Base-by-base conservation (phyloP, 2,329 filamentous ascomycete species). In the Fusarium sp. region DNA sequence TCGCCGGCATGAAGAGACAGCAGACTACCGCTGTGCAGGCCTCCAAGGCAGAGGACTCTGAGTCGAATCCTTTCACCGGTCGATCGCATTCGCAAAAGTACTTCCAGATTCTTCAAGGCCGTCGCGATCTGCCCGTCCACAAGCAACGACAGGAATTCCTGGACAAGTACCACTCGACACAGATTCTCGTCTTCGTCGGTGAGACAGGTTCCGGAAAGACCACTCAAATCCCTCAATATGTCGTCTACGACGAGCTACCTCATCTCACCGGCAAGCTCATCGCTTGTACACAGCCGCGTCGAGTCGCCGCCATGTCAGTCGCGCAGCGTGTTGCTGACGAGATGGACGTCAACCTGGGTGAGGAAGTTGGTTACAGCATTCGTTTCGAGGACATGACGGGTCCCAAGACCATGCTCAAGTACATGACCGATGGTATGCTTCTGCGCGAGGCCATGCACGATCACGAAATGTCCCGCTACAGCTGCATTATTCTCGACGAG, bases 351-450 rank as follows among this genome's bases (percentile, higher is more conserved):
- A 89, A 87, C 61, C 86, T 99, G 25, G 96, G 96, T 61, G 90
- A 97, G 71, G 95, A 98, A 81, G 94, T 99, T 55, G 96, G 96
- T 80, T 99, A 98, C 83, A 98, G 93, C 79, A 98, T 99, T 78
- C 93, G 96, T 84, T 99, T 99, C 80, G 96, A 99, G 80, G 96
- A 99, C 79, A 92, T 90, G 82, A 98, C 96, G 2, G 88, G 91
- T 49, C 88, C 89, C 58, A 94, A 92, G 79, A 99, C 96, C 3
- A 88, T 96, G 63, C 88, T 99, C 77, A 99, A 99, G 84, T 99
- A 99, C 84, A 99, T 99, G 96, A 99, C 96, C 42, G 96, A 99
- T 76, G 96, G 96, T 88, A 98, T 99, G 91, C 89, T 99, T 74
- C 85, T 98, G 75, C 86, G 96, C 75, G 96, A 99, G 81, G 94